These are phyloP conservation scores for Coemansia aciculifera DNA, from an alignment of 192 early-diverging fungal species.

Conservation along the genomic window DNA sequence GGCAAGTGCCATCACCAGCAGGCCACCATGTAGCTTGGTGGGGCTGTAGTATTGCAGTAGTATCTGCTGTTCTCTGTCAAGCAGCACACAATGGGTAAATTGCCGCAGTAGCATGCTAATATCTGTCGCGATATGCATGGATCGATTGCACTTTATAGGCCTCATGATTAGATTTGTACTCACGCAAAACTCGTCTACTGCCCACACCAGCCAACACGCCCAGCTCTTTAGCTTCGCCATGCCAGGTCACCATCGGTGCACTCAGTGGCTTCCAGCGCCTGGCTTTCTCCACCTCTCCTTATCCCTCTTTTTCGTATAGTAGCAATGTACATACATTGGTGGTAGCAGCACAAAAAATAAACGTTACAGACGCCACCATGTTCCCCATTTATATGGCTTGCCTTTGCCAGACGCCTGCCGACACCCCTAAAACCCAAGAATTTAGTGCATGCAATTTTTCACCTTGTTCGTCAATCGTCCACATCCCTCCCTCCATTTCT, in stretches of 20 bases:
- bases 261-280: background rate
- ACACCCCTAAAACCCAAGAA: background rate
- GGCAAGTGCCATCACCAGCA: background rate
- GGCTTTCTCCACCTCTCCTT: background rate
- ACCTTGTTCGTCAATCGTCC: background rate
- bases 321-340: slow-evolving; percentile 1
- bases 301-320: background rate
- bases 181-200: slow-evolving; percentile 7
- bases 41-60: background rate
- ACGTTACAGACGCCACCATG: background rate
- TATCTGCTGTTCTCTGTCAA: background rate
- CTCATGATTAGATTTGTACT: slow-evolving; percentile 10
- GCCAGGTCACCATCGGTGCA: background rate
- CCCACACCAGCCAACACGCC: background rate
- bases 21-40: background rate
- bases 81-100: slow-evolving; percentile 11
- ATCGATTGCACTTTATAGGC: slow-evolving; percentile 15
- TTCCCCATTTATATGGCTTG: slow-evolving; percentile 9
- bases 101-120: slow-evolving; percentile 10
- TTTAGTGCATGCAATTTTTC: background rate
- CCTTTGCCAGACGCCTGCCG: background rate
- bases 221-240: slow-evolving; percentile 1
- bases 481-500: background rate
- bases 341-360: slow-evolving; percentile 8
- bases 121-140: slow-evolving; percentile 5